Conservation (phyloP, 805 yeast genomes). For the Candida vartiovaarae region DNA sequence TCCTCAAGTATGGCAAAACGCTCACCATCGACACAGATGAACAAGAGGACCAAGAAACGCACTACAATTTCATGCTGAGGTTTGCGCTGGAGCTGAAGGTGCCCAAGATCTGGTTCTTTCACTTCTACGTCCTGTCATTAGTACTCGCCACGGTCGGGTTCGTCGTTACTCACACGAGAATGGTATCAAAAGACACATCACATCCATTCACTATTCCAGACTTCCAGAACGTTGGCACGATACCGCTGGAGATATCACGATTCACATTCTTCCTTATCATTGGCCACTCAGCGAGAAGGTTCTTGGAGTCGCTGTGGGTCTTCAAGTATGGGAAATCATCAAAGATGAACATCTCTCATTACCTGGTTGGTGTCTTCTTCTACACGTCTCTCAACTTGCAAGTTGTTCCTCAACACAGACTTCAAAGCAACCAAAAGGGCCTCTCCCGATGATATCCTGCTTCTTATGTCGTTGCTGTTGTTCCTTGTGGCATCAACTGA, state of each 20-base stretch:
- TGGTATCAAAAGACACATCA: not conserved
- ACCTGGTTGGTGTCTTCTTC: constrained; percentile 55
- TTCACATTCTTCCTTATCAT: constrained; percentile 22
- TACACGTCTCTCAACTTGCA: constrained; percentile 43
- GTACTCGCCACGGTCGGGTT: constrained; percentile 23
- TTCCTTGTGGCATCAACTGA: constrained; percentile 30
- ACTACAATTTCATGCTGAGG: constrained; percentile 3
- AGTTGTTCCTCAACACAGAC: constrained; percentile 25
- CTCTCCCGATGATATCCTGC: constrained; percentile 2
- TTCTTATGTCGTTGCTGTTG: constrained; percentile 11
- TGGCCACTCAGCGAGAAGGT: constrained; percentile 51
- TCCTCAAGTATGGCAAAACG: constrained; percentile 43
- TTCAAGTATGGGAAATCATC: constrained; percentile 40
- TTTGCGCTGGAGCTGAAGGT: constrained; percentile 35
- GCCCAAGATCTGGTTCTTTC: constrained; percentile 57
- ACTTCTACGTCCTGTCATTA: constrained; percentile 49
- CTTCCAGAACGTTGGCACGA: constrained; percentile 6
- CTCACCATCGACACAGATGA: constrained; percentile 3
- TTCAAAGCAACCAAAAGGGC: constrained; percentile 7
- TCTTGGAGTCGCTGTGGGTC: constrained; percentile 45
- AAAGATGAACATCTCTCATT: constrained; percentile 60
- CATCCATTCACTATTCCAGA: constrained; percentile 2
- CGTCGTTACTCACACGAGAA: constrained; percentile 8
- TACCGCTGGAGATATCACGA: constrained; percentile 20
- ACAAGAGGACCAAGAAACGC: constrained; percentile 7